Evolutionary conservation across 1,284 basidiomycete genomes (phyloP), one percentile per base, ranked within the genome.

Genomic region (Rhodotorula glutinis): DNA sequence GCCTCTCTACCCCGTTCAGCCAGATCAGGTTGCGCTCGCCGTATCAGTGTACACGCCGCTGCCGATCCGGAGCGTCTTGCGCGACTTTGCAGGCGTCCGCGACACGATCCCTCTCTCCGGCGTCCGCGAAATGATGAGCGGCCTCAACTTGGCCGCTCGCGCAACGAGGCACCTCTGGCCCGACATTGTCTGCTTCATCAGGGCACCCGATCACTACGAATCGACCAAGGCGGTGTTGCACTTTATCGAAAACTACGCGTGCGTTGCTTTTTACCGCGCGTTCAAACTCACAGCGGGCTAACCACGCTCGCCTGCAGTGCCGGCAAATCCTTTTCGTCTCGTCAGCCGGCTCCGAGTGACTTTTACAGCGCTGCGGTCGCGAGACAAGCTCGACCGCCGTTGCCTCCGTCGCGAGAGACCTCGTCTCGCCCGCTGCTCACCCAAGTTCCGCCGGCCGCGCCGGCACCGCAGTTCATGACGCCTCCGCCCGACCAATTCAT

Each of bases 21-120:
- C 66, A 1, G 66, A 64, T 62, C 63, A 67, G 41, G 49, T 63
- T 38, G 66, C 66, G 14, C 51, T 67, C 46, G 51, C 63, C 30
- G 55, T 67, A 27, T 46, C 66, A 2, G 41, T 53, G 19, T 47
- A 64, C 44, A 44, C 57, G 44, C 38, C 53, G 13, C 40, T 64
- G 19, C 62, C 66, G 21, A 44, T 52, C 55, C 41, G 55, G 23
- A 29, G n/a, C 23, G 25, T 44, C 23, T 33, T 61, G 17, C 60
- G 65, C 17, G 25, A 55, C 16, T 7, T 58, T 38, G 53, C 57
- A 3, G 21, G 23, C 46, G 46, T 47, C 23, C 60, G 13, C 23
- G 51, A 49, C 52, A 16, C n/a, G 38, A 25, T 41, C n/a, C 40
- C 52, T 27, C 30, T 27, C 57, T 29, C 21, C 14, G 38, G 51